These are phyloP conservation scores for Xylaria sp. DNA, from an alignment of 2,329 filamentous ascomycete genomes.

Conservation along the genomic window DNA sequence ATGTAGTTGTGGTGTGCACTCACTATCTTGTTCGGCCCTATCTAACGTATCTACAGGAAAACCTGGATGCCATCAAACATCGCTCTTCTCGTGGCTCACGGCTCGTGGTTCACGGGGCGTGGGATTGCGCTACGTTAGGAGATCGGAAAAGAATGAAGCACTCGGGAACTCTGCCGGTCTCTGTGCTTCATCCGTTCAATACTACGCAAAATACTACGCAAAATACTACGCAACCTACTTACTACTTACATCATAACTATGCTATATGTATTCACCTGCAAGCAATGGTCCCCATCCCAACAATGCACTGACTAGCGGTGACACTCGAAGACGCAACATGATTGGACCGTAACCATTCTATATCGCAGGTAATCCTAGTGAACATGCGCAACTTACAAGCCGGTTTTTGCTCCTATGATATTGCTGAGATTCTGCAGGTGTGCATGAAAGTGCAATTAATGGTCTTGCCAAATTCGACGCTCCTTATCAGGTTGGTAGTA, in stretches of 20 bases:
- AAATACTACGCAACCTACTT: too few species aligned
- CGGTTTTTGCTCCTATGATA: background rate
- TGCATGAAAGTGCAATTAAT: background rate
- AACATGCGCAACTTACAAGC: background rate
- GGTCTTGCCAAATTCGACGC: too few species aligned
- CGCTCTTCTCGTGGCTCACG: background rate
- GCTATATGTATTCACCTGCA: background rate
- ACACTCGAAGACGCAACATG: conserved; percentile 4
- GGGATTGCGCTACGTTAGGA: conserved; percentile 10
- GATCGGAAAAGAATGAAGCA: background rate
- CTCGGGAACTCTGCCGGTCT: conserved; percentile 6
- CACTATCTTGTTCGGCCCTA: background rate
- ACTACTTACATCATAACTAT: too few species aligned
- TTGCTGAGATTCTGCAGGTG: background rate
- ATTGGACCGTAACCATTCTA: conserved; percentile 8
- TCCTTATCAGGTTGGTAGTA: too few species aligned
- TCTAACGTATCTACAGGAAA: too few species aligned
- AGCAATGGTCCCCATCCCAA: background rate
- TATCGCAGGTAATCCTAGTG: too few species aligned
- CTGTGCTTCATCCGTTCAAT: conserved; percentile 20
- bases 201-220: too few species aligned
- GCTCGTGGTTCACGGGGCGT: conserved; percentile 4
- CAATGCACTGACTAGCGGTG: conserved; percentile 24
- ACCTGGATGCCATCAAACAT: background rate
- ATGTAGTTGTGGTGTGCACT: too few species aligned